Evolutionary conservation across 139 green algal genomes (phyloP).

Genomic region (Mychonastes homosphaera): DNA sequence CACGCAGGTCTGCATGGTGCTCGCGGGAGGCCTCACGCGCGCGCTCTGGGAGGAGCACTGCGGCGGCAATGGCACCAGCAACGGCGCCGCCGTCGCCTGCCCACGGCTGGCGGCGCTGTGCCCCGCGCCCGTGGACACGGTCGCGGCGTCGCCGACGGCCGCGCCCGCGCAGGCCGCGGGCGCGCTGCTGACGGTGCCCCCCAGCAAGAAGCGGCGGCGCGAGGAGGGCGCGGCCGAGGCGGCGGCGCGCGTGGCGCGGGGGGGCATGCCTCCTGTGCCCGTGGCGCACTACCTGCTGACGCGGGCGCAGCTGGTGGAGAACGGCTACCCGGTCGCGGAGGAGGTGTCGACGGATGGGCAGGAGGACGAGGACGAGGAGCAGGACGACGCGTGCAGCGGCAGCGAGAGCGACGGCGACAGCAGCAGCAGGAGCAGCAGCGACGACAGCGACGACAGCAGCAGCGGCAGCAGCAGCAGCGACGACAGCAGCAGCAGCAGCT

Average conservation of each 20-base stretch:
- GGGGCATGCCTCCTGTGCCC: slow-evolving; percentile 30
- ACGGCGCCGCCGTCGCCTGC: background rate
- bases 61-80: slow-evolving; percentile 6
- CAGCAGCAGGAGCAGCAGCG: slow-evolving; percentile 6
- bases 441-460: slow-evolving; percentile 1
- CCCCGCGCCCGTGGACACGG: slow-evolving; percentile 14
- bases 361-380: slow-evolving; percentile 8
- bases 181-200: slow-evolving; percentile 36
- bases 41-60: slow-evolving; percentile 28
- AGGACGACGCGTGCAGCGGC: slow-evolving; percentile 14
- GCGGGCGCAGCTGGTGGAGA: slow-evolving; percentile 28
- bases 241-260: background rate
- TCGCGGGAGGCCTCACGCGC: slow-evolving; percentile 35
- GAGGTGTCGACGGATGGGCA: too few relatives aligned
- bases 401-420: background rate
- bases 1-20: slow-evolving; percentile 40
- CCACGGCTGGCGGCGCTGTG: background rate
- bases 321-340: slow-evolving; percentile 51
- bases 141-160: too few relatives aligned
- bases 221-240: slow-evolving; percentile 7
- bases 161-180: slow-evolving; percentile 29
- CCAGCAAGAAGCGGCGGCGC: slow-evolving; percentile 34
- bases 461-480: slow-evolving; percentile 11
- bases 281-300: slow-evolving; percentile 41
- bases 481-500: slow-evolving; percentile 3